phyloP scores from a whole-genome alignment of 371 early-diverging fungal species.

The Mucor plumbeus region DNA sequence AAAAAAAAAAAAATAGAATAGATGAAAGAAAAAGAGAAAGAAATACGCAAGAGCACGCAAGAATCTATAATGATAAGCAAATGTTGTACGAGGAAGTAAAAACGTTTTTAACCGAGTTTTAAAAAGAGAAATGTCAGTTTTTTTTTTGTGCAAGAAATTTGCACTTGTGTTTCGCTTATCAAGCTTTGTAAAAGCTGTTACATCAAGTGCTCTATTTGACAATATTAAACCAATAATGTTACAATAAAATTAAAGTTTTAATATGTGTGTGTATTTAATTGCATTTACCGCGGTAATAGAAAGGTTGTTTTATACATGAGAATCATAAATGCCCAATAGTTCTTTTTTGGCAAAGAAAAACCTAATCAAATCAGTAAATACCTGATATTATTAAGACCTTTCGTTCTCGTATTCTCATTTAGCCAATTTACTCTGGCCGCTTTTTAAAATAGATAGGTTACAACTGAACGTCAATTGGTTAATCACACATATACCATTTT shows the following conservation, averaged over 20 bases:
- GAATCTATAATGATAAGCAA: constrained; percentile 15
- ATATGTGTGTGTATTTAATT: neutral
- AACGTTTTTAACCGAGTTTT: constrained; percentile 8
- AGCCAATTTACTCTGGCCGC: neutral
- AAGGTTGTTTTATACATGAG: no score
- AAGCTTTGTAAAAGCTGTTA: neutral
- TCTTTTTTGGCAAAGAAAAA: no score
- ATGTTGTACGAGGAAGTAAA: constrained; percentile 18
- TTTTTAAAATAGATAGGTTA: neutral
- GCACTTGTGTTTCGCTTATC: neutral
- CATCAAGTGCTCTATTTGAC: neutral
- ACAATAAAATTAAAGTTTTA: constrained; percentile 1
- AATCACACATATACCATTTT: neutral
- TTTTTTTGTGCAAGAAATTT: neutral
- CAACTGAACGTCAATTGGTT: neutral
- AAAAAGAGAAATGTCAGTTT: constrained; percentile 1
- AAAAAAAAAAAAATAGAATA: constrained; percentile 8
- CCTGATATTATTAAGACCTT: no score
- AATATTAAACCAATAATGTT: constrained; percentile 3
- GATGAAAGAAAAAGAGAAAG: constrained; percentile 13
- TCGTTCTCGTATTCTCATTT: no score
- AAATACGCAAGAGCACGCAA: constrained; percentile 29
- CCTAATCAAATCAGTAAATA: no score
- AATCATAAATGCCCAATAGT: no score
- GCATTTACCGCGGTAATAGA: neutral